Evolutionary conservation across 139 green algal genomes (phyloP).

Genomic region (Tetraselmis chui): DNA sequence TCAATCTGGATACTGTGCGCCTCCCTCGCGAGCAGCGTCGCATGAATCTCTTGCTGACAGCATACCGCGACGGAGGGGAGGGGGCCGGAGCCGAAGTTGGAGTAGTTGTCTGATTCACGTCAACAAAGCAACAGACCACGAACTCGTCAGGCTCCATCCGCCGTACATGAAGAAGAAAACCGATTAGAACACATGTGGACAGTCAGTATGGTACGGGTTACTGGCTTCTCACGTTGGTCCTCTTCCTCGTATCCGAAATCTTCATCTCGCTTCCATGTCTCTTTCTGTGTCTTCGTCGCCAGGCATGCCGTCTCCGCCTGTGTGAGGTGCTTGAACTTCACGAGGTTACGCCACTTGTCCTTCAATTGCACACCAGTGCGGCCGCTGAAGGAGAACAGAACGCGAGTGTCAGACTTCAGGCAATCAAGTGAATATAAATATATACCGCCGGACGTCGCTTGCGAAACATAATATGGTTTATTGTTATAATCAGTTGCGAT

Average conservation of each 20-base stretch:
- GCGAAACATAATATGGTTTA: too few relatives aligned
- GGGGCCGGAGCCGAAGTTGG: not conserved
- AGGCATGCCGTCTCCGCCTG: slow-evolving; percentile 3
- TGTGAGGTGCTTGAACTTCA: slow-evolving; percentile 57
- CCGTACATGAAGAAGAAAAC: too few relatives aligned
- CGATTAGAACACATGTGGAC: too few relatives aligned
- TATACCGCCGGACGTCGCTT: too few relatives aligned
- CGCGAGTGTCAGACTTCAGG: not conserved
- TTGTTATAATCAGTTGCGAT: too few relatives aligned
- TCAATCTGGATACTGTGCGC: not conserved
- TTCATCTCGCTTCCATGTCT: not conserved
- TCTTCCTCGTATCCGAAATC: not conserved
- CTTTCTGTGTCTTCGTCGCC: not conserved
- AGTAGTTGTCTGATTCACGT: not conserved
- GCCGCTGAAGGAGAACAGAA: slow-evolving; percentile 23
- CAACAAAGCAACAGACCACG: too few relatives aligned
- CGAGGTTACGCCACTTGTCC: slow-evolving; percentile 68
- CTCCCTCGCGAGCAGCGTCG: not conserved
- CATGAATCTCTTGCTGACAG: not conserved
- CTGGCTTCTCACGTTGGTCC: not conserved
- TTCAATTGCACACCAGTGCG: slow-evolving; percentile 64
- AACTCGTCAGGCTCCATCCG: too few relatives aligned
- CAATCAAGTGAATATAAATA: not conserved
- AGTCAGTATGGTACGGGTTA: too few relatives aligned
- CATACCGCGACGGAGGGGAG: not conserved